A percentile compares a stretch with the other conserved stretches of the same genome.
These are phyloP conservation scores for Hibiscus trionum DNA, from an alignment of 345 rosid genomes.

Conservation along the genomic window DNA sequence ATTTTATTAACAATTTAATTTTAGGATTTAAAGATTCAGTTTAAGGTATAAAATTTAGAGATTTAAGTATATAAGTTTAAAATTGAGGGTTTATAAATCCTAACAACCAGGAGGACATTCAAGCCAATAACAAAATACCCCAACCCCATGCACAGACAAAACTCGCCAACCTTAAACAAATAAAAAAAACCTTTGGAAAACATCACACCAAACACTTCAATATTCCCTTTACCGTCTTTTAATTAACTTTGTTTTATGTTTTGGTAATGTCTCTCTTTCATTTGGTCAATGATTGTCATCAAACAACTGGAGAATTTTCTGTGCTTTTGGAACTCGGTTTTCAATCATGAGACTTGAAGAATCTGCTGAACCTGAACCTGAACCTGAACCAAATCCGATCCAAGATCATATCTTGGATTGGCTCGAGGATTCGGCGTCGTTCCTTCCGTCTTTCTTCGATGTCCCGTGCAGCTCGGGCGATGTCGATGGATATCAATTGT, in stretches of 20 bases:
- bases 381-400: constrained; percentile 31
- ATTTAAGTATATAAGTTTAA: no score
- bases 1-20: no score
- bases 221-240: constrained; percentile 9
- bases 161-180: no score
- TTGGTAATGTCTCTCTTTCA: neutral
- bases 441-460: constrained; percentile 56
- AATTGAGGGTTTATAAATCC: no score
- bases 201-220: neutral
- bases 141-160: no score
- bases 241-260: neutral
- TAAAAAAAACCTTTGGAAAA: no score
- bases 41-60: no score
- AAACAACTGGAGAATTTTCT: neutral
- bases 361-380: constrained; percentile 14
- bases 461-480: constrained; percentile 38
- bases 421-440: constrained; percentile 52
- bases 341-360: constrained; percentile 49
- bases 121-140: no score
- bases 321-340: neutral
- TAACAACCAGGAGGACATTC: no score
- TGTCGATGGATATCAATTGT: constrained; percentile 37
- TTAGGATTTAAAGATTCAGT: no score
- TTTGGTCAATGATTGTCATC: constrained; percentile 11
- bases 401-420: constrained; percentile 54